phyloP scores from a whole-genome alignment of 2,329 filamentous ascomycete species.

The Colletotrichum tamarilloi region DNA sequence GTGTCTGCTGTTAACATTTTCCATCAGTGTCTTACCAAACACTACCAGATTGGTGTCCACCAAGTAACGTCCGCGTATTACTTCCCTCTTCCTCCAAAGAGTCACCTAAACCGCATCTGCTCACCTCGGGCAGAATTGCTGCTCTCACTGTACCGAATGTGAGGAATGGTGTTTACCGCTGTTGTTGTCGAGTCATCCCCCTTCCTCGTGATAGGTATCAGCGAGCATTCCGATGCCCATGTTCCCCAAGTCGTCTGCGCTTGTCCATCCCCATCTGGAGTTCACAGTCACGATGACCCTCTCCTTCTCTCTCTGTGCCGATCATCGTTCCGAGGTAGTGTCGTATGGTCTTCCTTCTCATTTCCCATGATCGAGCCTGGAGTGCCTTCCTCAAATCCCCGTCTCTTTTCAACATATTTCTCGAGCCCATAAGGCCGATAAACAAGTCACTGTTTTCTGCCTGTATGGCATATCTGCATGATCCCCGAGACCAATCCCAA shows the following conservation, averaged over 20 bases:
- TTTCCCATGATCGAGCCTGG: too few relatives aligned
- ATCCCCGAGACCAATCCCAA: not conserved
- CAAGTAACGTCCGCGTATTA: not conserved
- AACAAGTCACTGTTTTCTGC: not conserved
- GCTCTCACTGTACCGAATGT: too few relatives aligned
- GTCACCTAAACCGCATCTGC: not conserved
- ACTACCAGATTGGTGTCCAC: slow-evolving; percentile 9
- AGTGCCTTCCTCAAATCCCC: not conserved
- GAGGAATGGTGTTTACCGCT: too few relatives aligned
- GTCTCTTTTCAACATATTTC: not conserved
- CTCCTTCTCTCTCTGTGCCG: not conserved
- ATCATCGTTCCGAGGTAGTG: not conserved
- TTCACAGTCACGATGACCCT: not conserved
- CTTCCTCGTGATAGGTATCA: not conserved
- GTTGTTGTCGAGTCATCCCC: not conserved
- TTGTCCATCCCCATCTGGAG: not conserved
- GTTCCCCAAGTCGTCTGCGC: not conserved
- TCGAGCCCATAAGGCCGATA: not conserved
- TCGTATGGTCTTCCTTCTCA: too few relatives aligned
- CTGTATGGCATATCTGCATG: not conserved
- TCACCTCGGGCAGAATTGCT: not conserved
- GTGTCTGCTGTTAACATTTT: not conserved
- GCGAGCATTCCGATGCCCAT: not conserved
- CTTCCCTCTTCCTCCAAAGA: not conserved
- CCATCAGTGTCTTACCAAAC: too few relatives aligned